Base-by-base conservation (phyloP, 1,284 basidiomycete genomes). In the Phellopilus nigrolimitatus region DNA sequence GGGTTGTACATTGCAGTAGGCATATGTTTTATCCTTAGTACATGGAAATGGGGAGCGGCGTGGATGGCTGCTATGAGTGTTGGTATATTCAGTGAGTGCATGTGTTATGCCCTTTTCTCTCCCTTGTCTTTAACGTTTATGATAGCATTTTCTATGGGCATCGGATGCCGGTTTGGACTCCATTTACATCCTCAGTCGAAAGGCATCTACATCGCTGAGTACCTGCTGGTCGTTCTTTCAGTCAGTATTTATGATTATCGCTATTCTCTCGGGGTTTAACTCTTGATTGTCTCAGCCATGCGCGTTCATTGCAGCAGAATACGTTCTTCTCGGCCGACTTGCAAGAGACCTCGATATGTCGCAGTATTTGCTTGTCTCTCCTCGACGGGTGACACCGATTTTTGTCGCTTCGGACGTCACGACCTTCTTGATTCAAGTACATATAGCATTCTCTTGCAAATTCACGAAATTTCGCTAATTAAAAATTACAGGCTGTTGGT, bases 281-380 rank as follows among this genome's bases (percentile, higher is more conserved):
- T 39, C n/a, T n/a, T 39, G 13, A 28, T 41, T 25, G 22, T 31
- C 13, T 22, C 49, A 78, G 74, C 83, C 86, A 8, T 88, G 86
- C 58, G 83, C 82, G n/a, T 88, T 88, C 68, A 80, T 88, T 51
- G 85, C 85, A 6, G 79, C 82, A 22, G 76, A 84, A 61, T 88
- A 88, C 58, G 72, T 87, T 53, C 68, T 87, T 4, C 72, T 88
- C 8, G 83, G 84, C 3, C 75, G 79, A 22, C 63, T 89, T 13
- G 78, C 80, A 9, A 66, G 65, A 21, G 71, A 78, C 60, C 64
- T 87, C 2, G 62, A 71, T 41, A 74, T 72, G 43, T 70, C 75
- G 50, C 53, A 71, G 30, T 74, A 84, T 56, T 66, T 87, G n/a
- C 63, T 81, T 33, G 68, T 87, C 36, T 67, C 72, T 2, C 72